Evolutionary conservation across 257 asterid genomes (phyloP), one percentile per base, ranked within the genome.

Genomic region (Ilex asprella): DNA sequence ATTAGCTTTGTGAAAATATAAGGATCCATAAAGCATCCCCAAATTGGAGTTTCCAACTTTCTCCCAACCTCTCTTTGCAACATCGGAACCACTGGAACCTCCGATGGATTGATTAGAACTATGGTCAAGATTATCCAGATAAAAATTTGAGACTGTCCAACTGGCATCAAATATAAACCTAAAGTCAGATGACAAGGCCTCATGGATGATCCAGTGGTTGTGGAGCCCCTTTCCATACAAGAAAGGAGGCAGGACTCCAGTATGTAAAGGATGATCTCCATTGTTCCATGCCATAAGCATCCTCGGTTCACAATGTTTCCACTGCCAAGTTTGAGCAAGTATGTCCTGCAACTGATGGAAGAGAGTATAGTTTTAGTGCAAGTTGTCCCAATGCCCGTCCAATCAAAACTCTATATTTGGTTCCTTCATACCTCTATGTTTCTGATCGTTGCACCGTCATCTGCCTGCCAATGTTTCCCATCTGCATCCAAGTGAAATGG

Each of bases 271-370:
- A 69, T 82, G 52, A 58, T 87, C 94, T 66, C 82, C 96, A 51
- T 70, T 85, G 74, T 86, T 92, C 99, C 99, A 92, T 21, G 97
- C 96, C 51, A 92, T 70, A 63, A 92, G 78, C 86, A 84, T 85
- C 63, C 78, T 64, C 55, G 65, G 81, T 56, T 76, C 82, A 67
- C 86, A 77, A 30, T 72, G 67, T 39, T 60, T 58, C 67, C 30
- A 35, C 32, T 56, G 49, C 62, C 65, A 35, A 12, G 63, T 70
- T 39, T 49, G 81, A 70, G 74, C 61, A 57, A 81, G 68, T 67
- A 88, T 65, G 39, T 76, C 95, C 95, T 84, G 96, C 88, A 86
- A 69, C 86, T 86, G 81, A 69, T 60, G 61, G 55, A 81, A 79
- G 66, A 75, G 8, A 75, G 8, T 50, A 65, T 15, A 63, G 47